Evolutionary conservation across 495 filamentous ascomycete genomes (phyloP).

Genomic region (Halenospora varia): DNA sequence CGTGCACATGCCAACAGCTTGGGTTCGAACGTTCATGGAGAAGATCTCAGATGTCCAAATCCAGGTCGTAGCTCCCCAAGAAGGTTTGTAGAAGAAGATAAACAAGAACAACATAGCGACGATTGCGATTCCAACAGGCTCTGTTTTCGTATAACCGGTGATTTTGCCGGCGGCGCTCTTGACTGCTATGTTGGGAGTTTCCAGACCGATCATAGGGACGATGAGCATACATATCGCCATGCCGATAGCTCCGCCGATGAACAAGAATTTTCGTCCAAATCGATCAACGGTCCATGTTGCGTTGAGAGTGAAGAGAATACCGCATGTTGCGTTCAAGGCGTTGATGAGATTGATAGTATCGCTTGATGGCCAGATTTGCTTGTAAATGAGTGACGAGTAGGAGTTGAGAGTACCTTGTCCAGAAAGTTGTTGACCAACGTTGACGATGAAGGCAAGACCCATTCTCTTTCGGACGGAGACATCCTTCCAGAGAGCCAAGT

Average conservation of each 20-base stretch:
- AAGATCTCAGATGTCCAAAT: constrained; percentile 64
- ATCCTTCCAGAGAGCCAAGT: constrained; percentile 64
- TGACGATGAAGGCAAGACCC: constrained; percentile 57
- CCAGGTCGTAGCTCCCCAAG: constrained; percentile 62
- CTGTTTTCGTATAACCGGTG: constrained; percentile 34
- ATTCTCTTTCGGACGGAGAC: constrained; percentile 69
- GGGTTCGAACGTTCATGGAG: constrained; percentile 61
- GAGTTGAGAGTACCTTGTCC: constrained; percentile 50
- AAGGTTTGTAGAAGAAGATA: constrained; percentile 64
- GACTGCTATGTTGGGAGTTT: constrained; percentile 44
- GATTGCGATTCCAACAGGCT: constrained; percentile 56
- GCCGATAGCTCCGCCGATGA: constrained; percentile 50
- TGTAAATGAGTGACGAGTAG: constrained; percentile 61
- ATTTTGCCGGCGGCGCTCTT: background rate
- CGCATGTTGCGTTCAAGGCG: constrained; percentile 73
- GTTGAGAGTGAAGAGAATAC: constrained; percentile 70
- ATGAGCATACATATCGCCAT: constrained; percentile 51
- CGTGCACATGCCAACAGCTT: constrained; percentile 61
- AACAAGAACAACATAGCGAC: constrained; percentile 60
- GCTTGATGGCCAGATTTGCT: constrained; percentile 54
- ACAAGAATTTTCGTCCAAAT: constrained; percentile 50
- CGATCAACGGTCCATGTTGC: constrained; percentile 62
- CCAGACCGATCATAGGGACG: constrained; percentile 61
- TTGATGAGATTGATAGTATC: constrained; percentile 36
- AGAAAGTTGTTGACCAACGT: constrained; percentile 69